These are phyloP conservation scores for Mycena metata DNA, from an alignment of 768 basidiomycete genomes.

Conservation along the genomic window DNA sequence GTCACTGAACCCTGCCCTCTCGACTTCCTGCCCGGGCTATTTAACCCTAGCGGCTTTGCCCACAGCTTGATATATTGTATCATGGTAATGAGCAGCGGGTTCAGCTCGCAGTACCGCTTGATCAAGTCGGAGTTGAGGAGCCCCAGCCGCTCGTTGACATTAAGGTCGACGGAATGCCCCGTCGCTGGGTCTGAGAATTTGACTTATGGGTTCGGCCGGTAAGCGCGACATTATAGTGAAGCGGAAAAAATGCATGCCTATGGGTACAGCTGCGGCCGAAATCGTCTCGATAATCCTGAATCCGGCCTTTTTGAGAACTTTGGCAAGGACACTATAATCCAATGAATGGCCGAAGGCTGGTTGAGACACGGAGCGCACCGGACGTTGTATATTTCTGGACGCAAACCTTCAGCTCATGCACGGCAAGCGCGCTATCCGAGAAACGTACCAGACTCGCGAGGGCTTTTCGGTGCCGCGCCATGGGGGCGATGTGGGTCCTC, in stretches of 20 bases:
- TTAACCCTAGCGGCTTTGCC: constrained; percentile 68
- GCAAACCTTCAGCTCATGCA: constrained; percentile 30
- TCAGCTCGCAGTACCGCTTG: constrained; percentile 61
- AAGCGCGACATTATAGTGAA: constrained; percentile 4
- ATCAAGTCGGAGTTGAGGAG: constrained; percentile 65
- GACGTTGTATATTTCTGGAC: constrained; percentile 49
- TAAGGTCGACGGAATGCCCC: constrained; percentile 64
- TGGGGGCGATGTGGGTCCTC: constrained; percentile 44
- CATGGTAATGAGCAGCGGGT: constrained; percentile 59
- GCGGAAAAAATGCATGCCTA: constrained; percentile 47
- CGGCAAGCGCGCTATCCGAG: neutral
- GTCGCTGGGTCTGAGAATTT: constrained; percentile 63
- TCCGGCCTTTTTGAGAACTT: constrained; percentile 45
- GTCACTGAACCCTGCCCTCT: constrained; percentile 43
- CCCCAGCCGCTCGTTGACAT: constrained; percentile 74
- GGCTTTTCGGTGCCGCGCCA: constrained; percentile 35
- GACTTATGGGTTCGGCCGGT: constrained; percentile 51
- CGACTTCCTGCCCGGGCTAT: constrained; percentile 52
- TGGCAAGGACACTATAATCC: constrained; percentile 49
- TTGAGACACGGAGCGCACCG: constrained; percentile 31
- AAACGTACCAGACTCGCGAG: constrained; percentile 21
- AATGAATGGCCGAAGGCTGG: neutral
- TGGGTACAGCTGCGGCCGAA: constrained; percentile 57
- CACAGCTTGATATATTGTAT: constrained; percentile 68
- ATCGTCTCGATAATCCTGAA: constrained; percentile 51